Conservation (phyloP, 2,329 filamentous ascomycete species). For the Fusarium concolor region DNA sequence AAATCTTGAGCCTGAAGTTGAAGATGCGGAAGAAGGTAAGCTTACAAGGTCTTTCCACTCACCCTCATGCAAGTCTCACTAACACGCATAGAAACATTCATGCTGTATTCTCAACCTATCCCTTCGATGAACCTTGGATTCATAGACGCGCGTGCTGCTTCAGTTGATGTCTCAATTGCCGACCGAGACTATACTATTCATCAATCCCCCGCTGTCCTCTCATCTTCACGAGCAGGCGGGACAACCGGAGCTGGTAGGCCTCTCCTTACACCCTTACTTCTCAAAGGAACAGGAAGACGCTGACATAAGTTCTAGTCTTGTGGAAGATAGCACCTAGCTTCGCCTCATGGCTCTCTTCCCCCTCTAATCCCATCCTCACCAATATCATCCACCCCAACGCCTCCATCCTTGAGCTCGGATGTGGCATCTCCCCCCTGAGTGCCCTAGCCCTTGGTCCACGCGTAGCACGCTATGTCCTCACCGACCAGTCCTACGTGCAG, state of each 20-base stretch:
- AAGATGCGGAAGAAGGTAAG: conserved; percentile 62
- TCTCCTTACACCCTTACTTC: conserved; percentile 1
- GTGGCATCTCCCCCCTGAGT: conserved; percentile 85
- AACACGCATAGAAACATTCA: conserved; percentile 78
- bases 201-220: conserved; percentile 86
- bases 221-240: conserved; percentile 75
- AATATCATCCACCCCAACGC: conserved; percentile 63
- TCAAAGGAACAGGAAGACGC: background rate
- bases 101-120: conserved; percentile 82
- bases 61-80: conserved; percentile 8
- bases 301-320: conserved; percentile 67
- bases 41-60: background rate
- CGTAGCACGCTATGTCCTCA: conserved; percentile 77
- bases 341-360: conserved; percentile 79
- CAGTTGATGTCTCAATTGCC: conserved; percentile 75
- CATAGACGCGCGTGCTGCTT: conserved; percentile 75
- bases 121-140: conserved; percentile 86
- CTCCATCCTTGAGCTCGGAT: conserved; percentile 83
- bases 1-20: conserved; percentile 57
- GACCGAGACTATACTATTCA: conserved; percentile 78
- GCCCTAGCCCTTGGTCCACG: conserved; percentile 74
- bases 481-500: conserved; percentile 88
- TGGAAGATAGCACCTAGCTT: conserved; percentile 92
- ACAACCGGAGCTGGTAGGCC: conserved; percentile 64
- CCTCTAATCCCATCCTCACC: conserved; percentile 71